Base-by-base conservation (phyloP, 1,284 basidiomycete genomes). In the Leccinum subrobustum region DNA sequence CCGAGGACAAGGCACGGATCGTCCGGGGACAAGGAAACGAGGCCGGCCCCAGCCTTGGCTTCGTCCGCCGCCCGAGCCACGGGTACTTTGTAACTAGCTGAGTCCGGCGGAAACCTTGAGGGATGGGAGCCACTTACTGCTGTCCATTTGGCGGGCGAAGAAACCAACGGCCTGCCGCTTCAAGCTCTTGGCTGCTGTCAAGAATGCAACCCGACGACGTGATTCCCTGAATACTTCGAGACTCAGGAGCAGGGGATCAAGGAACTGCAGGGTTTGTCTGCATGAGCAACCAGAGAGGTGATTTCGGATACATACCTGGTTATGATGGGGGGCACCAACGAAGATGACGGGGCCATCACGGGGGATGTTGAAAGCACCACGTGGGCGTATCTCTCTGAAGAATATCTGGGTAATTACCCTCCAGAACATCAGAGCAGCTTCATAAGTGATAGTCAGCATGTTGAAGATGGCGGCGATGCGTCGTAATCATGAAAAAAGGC, bases 351-450 rank as follows among this genome's bases (percentile, higher is more conserved):
- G 93, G 0, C 95, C 97, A 64, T 93, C 85, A 62, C 83, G 83
- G 37, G 97, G 97, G 57, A 99, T 95, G 71, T 98, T 92, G 83
- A 92, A 98, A 47, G 96, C 91, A 56, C 97, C 95, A 74, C 97
- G 83, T 2, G 96, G 94, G 64, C 96, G 85, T 69, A 99, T 91
- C 78, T 99, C 96, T 63, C 97, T 83, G 81, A 99, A 99, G 83
- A 99, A 99, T 68, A 99, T 89, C 76, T 93, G 94, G 69, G 93
- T 93, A 63, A 99, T 85, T 23, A 88, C 80, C 61, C 89, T 81
- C 92, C 92, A 92, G 55, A 93, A 90, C 44, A 88, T 70, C 73
- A 93, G 82, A 18, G 83, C 83, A 52, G 80, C 78, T 68, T 91
- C 86, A 70, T 92, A 92, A 62, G 76, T 65, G 55, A 69, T 59